Conservation (phyloP, 352 stramenopile genomes). For the Pythium sukuiense region DNA sequence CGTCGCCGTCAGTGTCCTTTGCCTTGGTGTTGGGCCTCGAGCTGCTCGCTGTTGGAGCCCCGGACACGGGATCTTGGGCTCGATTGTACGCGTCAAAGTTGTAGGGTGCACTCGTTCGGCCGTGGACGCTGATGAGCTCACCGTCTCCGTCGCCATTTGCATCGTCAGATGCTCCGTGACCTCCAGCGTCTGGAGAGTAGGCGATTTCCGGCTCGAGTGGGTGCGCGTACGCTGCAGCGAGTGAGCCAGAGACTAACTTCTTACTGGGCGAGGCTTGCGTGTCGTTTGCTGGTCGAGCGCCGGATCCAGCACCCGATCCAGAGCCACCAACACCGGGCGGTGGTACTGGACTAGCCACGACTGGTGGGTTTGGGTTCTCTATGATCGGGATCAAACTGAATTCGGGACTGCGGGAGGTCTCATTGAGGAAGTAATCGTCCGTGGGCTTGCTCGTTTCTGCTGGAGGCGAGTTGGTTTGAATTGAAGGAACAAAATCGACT, state of each 20-base stretch:
- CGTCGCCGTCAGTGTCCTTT: background rate
- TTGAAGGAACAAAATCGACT: background rate
- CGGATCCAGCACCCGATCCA: too few relatives aligned
- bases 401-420: slow-evolving; percentile 4
- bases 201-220: background rate
- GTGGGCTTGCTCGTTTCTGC: background rate
- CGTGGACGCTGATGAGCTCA: background rate
- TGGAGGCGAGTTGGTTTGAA: too few relatives aligned
- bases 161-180: background rate
- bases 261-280: background rate
- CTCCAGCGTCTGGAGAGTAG: background rate
- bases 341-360: background rate
- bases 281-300: background rate
- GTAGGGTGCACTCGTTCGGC: slow-evolving; percentile 3
- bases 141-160: background rate
- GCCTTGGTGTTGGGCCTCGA: background rate
- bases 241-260: background rate
- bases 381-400: slow-evolving; percentile 17
- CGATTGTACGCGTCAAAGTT: slow-evolving; percentile 11
- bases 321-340: too few relatives aligned
- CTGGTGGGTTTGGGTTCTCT: background rate
- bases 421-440: background rate
- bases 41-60: background rate
- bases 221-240: background rate
- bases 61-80: background rate